Evolutionary conservation across 768 basidiomycete genomes (phyloP).

Genomic region (Cystobasidium tubakii): DNA sequence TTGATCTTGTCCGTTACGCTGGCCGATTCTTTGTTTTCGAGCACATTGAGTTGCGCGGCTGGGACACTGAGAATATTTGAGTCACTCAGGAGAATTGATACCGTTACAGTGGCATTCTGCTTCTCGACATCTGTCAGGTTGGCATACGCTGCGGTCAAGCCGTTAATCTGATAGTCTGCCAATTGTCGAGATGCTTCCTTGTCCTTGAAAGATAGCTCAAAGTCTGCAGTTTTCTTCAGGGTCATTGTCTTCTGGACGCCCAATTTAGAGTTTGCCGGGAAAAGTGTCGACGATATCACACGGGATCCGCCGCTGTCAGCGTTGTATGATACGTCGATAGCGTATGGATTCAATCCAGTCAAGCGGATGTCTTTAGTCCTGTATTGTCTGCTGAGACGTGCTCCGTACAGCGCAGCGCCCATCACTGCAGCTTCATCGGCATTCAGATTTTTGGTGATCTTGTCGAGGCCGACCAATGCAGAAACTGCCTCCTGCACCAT

Average conservation of each 20-base stretch:
- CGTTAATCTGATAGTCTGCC: slow-evolving; percentile 60
- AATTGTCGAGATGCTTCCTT: slow-evolving; percentile 44
- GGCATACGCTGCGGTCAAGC: slow-evolving; percentile 66
- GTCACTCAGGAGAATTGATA: slow-evolving; percentile 73
- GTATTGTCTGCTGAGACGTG: slow-evolving; percentile 79
- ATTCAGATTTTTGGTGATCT: slow-evolving; percentile 90
- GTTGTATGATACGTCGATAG: slow-evolving; percentile 52
- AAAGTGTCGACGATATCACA: slow-evolving; percentile 69
- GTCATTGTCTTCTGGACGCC: slow-evolving; percentile 80
- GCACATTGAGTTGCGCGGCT: slow-evolving; percentile 66
- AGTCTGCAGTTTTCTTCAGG: slow-evolving; percentile 77
- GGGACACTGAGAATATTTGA: slow-evolving; percentile 76
- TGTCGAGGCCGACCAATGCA: slow-evolving; percentile 69
- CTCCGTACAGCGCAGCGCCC: slow-evolving; percentile 86
- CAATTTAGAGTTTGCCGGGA: slow-evolving; percentile 68
- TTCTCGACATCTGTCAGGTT: slow-evolving; percentile 80
- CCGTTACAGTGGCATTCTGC: slow-evolving; percentile 75
- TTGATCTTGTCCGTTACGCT: slow-evolving; percentile 65
- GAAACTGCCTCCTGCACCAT: slow-evolving; percentile 82
- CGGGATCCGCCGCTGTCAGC: slow-evolving; percentile 53
- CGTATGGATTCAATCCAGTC: slow-evolving; percentile 64
- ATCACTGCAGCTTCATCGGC: slow-evolving; percentile 93
- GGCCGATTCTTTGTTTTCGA: slow-evolving; percentile 55
- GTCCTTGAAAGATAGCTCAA: slow-evolving; percentile 71
- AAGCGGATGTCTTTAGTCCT: slow-evolving; percentile 91